phyloP scores from a whole-genome alignment of 768 basidiomycete genomes.

The Psilocybe cubensis region DNA sequence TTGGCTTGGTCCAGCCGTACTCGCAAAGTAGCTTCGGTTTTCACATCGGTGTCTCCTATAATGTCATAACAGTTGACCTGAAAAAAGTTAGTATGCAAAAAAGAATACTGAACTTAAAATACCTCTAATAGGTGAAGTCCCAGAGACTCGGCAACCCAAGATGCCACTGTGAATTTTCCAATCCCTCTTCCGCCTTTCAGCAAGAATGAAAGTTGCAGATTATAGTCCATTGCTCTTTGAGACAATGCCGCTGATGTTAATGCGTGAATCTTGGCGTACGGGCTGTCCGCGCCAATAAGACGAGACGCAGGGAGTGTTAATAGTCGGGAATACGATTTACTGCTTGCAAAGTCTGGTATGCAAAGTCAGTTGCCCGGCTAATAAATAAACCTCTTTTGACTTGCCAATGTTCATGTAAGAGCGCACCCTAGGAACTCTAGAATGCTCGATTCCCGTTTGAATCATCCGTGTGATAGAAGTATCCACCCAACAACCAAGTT shows the following conservation, averaged over 20 bases:
- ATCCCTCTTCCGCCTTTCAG: constrained; percentile 79
- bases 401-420: constrained; percentile 56
- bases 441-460: constrained; percentile 79
- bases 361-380: neutral
- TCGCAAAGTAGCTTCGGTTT: constrained; percentile 73
- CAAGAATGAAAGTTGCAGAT: constrained; percentile 71
- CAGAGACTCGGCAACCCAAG: constrained; percentile 57
- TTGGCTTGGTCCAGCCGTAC: constrained; percentile 79
- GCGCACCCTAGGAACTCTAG: constrained; percentile 55
- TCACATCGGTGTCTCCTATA: constrained; percentile 74
- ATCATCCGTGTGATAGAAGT: constrained; percentile 70
- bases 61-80: constrained; percentile 89
- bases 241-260: constrained; percentile 51
- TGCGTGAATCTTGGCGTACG: constrained; percentile 17
- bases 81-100: neutral
- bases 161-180: constrained; percentile 76
- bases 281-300: constrained; percentile 22
- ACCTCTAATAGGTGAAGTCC: constrained; percentile 87
- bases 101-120: constrained; percentile 2
- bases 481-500: constrained; percentile 89
- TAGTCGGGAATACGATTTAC: constrained; percentile 10
- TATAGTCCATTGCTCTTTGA: constrained; percentile 58
- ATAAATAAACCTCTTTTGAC: constrained; percentile 3
- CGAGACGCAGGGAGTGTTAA: constrained; percentile 18
- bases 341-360: constrained; percentile 13